Conservation (phyloP, 2,329 filamentous ascomycete species). For the Calonectria montana region DNA sequence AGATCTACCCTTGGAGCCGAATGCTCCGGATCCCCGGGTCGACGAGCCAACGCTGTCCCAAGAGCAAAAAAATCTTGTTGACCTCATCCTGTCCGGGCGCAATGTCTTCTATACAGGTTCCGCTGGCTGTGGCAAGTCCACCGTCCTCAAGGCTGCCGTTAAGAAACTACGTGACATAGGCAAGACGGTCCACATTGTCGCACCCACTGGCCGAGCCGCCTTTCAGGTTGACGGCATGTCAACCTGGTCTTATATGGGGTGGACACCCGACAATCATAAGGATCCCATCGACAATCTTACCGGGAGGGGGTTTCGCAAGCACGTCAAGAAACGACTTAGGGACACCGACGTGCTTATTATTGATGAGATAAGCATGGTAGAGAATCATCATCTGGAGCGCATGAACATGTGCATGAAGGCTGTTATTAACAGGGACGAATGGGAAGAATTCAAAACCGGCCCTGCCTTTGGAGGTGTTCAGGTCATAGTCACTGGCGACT, state of each 20-base stretch:
- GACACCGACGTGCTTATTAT: slow-evolving; percentile 68
- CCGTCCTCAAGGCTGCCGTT: slow-evolving; percentile 38
- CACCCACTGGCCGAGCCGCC: slow-evolving; percentile 70
- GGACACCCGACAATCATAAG: slow-evolving; percentile 53
- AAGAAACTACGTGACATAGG: slow-evolving; percentile 1
- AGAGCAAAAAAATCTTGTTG: slow-evolving; percentile 41
- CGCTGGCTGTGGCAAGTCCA: slow-evolving; percentile 58
- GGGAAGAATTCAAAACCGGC: background rate
- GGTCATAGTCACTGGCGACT: slow-evolving; percentile 55
- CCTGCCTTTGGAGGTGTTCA: slow-evolving; percentile 41
- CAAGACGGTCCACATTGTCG: slow-evolving; percentile 60
- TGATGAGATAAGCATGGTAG: slow-evolving; percentile 77
- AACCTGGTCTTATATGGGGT: slow-evolving; percentile 68
- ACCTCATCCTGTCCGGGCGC: slow-evolving; percentile 60
- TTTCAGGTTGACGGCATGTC: slow-evolving; percentile 67
- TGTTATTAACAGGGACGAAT: background rate
- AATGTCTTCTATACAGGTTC: slow-evolving; percentile 76
- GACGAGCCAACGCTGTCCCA: slow-evolving; percentile 21
- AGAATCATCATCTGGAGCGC: slow-evolving; percentile 53
- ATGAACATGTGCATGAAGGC: slow-evolving; percentile 48
- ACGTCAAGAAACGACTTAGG: slow-evolving; percentile 49
- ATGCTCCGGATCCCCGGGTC: too few relatives aligned
- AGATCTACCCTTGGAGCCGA: too few relatives aligned
- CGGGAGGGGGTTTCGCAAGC: background rate
- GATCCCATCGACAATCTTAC: slow-evolving; percentile 19